These are phyloP conservation scores for Trichoderma pleuroti DNA, from an alignment of 2,329 filamentous ascomycete species.

Conservation along the genomic window DNA sequence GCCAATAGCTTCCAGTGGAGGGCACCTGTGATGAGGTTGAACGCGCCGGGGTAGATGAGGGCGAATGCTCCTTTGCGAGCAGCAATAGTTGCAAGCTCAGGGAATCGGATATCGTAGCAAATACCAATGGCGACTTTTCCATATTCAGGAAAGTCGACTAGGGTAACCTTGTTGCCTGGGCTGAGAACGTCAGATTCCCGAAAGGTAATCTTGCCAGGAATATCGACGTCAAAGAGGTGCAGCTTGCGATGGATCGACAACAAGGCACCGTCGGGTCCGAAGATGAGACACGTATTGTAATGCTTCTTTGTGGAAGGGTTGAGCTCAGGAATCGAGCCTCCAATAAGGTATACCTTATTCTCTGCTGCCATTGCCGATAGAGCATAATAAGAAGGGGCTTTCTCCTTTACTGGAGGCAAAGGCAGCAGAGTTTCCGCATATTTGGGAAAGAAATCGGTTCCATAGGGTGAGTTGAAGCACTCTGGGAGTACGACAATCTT, in stretches of 20 bases:
- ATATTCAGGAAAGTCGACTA: slow-evolving; percentile 84
- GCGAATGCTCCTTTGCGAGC: slow-evolving; percentile 80
- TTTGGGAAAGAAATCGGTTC: slow-evolving; percentile 80
- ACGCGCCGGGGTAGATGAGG: slow-evolving; percentile 91
- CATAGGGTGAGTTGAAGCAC: slow-evolving; percentile 99
- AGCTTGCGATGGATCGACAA: slow-evolving; percentile 87
- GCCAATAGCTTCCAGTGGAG: slow-evolving; percentile 87
- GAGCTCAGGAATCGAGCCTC: slow-evolving; percentile 88
- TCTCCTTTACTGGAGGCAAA: slow-evolving; percentile 64
- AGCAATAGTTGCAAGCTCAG: slow-evolving; percentile 85
- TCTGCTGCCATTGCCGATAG: slow-evolving; percentile 76
- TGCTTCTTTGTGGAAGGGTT: slow-evolving; percentile 57
- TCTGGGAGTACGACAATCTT: slow-evolving; percentile 89
- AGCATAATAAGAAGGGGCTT: slow-evolving; percentile 81
- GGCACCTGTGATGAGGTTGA: slow-evolving; percentile 89
- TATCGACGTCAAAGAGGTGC: slow-evolving; percentile 96
- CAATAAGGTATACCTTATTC: slow-evolving; percentile 75
- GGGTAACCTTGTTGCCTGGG: slow-evolving; percentile 78
- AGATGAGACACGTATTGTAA: slow-evolving; percentile 89
- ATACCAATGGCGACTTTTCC: slow-evolving; percentile 85
- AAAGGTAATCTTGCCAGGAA: slow-evolving; percentile 91
- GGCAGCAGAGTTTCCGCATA: slow-evolving; percentile 84
- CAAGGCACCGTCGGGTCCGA: slow-evolving; percentile 70
- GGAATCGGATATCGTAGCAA: slow-evolving; percentile 97
- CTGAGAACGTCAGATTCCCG: slow-evolving; percentile 84